Evolutionary conservation across 306 rosid genomes (phyloP).

Genomic region (Castanea mollissima): DNA sequence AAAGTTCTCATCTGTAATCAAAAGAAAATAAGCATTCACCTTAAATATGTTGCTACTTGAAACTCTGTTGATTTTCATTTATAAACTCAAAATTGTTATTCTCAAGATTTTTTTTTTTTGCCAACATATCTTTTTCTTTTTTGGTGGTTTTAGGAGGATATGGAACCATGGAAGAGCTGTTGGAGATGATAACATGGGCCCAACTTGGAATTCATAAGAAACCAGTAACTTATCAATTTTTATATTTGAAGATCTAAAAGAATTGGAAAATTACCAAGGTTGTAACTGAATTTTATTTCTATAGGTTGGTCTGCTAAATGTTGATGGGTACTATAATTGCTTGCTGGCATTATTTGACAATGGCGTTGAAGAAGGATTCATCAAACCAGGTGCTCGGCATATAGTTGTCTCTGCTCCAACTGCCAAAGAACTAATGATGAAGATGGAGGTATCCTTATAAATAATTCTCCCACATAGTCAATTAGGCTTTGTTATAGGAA

Average conservation of each 20-base stretch:
- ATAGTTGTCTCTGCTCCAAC: constrained; percentile 85
- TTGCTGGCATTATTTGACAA: constrained; percentile 92
- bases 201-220: constrained; percentile 94
- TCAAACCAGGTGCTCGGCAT: constrained; percentile 73
- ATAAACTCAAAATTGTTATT: constrained; percentile 12
- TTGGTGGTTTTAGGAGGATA: constrained; percentile 66
- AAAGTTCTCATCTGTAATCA: constrained; percentile 13
- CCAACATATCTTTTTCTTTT: not conserved
- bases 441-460: constrained; percentile 70
- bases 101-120: not conserved
- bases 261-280: not conserved
- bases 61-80: constrained; percentile 1
- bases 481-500: not conserved
- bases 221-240: constrained; percentile 48
- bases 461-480: constrained; percentile 1
- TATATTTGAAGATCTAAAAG: constrained; percentile 5
- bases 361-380: constrained; percentile 92
- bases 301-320: constrained; percentile 92
- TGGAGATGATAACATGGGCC: constrained; percentile 97
- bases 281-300: constrained; percentile 21
- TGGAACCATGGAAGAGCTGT: constrained; percentile 94
- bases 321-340: constrained; percentile 84
- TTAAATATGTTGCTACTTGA: constrained; percentile 16
- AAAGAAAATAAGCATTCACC: constrained; percentile 3
- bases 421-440: constrained; percentile 72